Evolutionary conservation across 768 basidiomycete genomes (phyloP), one percentile per base, ranked within the genome.

Genomic region (Galerina sulciceps): DNA sequence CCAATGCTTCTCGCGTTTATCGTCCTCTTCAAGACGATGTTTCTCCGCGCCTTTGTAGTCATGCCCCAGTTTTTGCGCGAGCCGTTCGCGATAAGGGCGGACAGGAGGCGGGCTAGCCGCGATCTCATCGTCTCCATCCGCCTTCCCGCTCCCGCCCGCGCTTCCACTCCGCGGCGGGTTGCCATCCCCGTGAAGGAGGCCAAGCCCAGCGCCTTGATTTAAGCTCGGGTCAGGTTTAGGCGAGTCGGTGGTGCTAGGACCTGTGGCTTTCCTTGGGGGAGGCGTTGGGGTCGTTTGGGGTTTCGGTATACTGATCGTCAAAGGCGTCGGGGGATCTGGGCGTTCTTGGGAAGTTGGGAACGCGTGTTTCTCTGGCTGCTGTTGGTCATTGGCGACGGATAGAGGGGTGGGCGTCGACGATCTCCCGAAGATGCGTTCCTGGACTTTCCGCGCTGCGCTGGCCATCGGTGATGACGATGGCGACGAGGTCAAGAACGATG

Each of bases 1-100:
- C 97, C 97, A 99, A 73, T 99, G 96, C 49, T 82, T 82, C 63
- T 93, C 88, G 64, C 85, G 89, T 49, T 81, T 79, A 57, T 83
- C 87, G 63, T 94, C 93, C 67, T 98, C 91, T 48, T 86, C 76
- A n/a, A 99, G 84, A 48, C 96, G 85, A 73, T 90, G 80, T 63
- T 86, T 86, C 77, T 99, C 96, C 20, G 85, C 85, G 11, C 92
- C 91, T 50, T 87, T 83, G 71, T 96, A 99, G 35, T 87, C 78
- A 3, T 76, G 65, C 1, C 92, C 92, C 34, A 96, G 78, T 56
- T 75, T 74, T 59, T 86, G 79, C 26, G 80, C 77, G 26, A 97
- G 76, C 31, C 86, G 80, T 67, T 90, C 85, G 50, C 91, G 83
- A 73, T 89, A 89, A 44, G 79, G 64, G 34, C 57, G 63, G 18